Evolutionary conservation across 2,329 filamentous ascomycete species (phyloP).

Genomic region (Coniochaeta ligniaria): DNA sequence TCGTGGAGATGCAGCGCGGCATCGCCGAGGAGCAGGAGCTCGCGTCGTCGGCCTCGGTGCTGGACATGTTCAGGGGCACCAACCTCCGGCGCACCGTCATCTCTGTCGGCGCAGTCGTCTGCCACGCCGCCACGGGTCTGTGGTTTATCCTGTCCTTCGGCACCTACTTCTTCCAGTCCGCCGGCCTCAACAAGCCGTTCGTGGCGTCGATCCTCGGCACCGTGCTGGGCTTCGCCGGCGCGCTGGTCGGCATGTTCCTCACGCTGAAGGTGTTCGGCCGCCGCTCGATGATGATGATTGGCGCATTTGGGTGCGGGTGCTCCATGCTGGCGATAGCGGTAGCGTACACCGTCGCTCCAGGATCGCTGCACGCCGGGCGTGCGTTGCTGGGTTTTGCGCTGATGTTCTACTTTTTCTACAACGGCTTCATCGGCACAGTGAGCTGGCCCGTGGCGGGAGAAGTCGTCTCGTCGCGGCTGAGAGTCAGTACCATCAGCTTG

Average conservation of each 20-base stretch:
- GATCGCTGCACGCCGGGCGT: slow-evolving; percentile 29
- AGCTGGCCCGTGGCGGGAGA: slow-evolving; percentile 52
- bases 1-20: slow-evolving; percentile 27
- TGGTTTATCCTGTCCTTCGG: slow-evolving; percentile 51
- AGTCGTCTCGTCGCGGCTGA: slow-evolving; percentile 47
- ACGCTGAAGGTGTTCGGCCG: slow-evolving; percentile 46
- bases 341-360: slow-evolving; percentile 37
- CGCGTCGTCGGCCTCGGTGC: slow-evolving; percentile 23
- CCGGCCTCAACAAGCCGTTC: slow-evolving; percentile 46
- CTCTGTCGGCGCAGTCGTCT: slow-evolving; percentile 37
- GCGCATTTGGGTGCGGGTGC: slow-evolving; percentile 43
- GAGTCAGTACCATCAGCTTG: slow-evolving; percentile 48
- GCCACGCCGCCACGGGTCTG: slow-evolving; percentile 46
- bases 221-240: slow-evolving; percentile 44
- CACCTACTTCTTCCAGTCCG: slow-evolving; percentile 56
- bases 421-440: slow-evolving; percentile 45
- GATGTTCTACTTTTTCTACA: slow-evolving; percentile 47
- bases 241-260: slow-evolving; percentile 43
- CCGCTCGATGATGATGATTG: slow-evolving; percentile 42
- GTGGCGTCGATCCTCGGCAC: slow-evolving; percentile 49
- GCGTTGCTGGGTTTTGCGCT: slow-evolving; percentile 45
- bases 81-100: slow-evolving; percentile 43
- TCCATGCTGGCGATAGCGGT: slow-evolving; percentile 46
- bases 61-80: slow-evolving; percentile 43
- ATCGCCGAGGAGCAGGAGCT: slow-evolving; percentile 25